These are phyloP conservation scores for Lanmaoa rubissima DNA, from an alignment of 768 basidiomycete species.

Conservation along the genomic window DNA sequence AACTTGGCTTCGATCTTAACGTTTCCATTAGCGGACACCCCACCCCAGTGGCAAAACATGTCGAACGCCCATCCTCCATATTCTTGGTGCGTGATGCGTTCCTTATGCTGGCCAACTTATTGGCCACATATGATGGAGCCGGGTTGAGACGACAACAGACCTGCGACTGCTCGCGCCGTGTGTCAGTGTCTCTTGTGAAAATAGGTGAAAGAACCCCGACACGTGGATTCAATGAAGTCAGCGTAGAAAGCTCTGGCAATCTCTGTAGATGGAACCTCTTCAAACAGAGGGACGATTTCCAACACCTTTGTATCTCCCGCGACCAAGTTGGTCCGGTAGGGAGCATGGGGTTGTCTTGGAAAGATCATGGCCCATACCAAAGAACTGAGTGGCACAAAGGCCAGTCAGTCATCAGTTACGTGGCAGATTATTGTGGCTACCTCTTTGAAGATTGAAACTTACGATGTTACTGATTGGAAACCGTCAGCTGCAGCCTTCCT, in stretches of 20 bases:
- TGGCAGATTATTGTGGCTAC: too few relatives aligned
- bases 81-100: too few relatives aligned
- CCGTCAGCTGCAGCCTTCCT: too few relatives aligned
- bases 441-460: too few relatives aligned
- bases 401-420: too few relatives aligned
- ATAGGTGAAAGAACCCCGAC: neutral
- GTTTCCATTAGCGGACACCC: neutral
- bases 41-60: neutral
- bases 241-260: too few relatives aligned
- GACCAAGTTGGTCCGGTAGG: neutral
- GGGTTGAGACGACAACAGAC: neutral
- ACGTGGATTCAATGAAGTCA: neutral
- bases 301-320: neutral
- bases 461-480: too few relatives aligned
- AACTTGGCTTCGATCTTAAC: too few relatives aligned
- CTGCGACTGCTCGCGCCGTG: neutral
- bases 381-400: too few relatives aligned
- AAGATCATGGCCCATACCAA: too few relatives aligned
- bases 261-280: neutral
- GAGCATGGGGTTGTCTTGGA: neutral
- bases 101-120: neutral
- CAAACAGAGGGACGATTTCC: neutral
- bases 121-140: neutral
- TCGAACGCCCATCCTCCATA: neutral
- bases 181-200: neutral